Percentiles rank a stretch among this genome's conserved stretches.
These are phyloP conservation scores for Boletus holoroseus DNA, from an alignment of 1,284 basidiomycete species.

Conservation along the genomic window DNA sequence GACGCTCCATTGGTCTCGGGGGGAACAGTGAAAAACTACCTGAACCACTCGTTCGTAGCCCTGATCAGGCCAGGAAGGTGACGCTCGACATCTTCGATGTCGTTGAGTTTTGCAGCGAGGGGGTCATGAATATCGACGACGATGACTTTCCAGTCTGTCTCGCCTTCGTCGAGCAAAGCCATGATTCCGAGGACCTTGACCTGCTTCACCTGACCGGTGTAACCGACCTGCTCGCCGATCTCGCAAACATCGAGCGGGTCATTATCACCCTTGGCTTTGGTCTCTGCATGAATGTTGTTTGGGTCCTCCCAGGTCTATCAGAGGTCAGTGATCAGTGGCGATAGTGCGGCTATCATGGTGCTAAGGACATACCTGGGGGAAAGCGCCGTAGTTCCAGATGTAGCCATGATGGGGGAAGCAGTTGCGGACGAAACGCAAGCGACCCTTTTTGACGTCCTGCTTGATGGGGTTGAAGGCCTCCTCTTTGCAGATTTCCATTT, in stretches of 20 bases:
- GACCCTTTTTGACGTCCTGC: constrained; percentile 96
- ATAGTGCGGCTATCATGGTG: constrained; percentile 5
- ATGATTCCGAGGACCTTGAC: constrained; percentile 99
- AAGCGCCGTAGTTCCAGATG: constrained; percentile 98
- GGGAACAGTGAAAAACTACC: constrained; percentile 41
- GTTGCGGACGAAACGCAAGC: constrained; percentile 96
- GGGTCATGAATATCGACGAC: constrained; percentile 98
- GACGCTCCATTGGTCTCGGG: not conserved
- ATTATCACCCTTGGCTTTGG: constrained; percentile 98
- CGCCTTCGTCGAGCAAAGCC: constrained; percentile 96
- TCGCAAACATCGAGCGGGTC: constrained; percentile 99
- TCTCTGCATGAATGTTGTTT: constrained; percentile 82
- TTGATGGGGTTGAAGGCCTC: constrained; percentile 99
- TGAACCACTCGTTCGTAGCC: constrained; percentile 96
- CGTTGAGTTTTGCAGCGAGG: constrained; percentile 93
- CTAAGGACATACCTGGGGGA: constrained; percentile 71
- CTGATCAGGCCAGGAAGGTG: constrained; percentile 95
- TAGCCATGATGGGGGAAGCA: constrained; percentile 99
- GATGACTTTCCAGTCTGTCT: constrained; percentile 99
- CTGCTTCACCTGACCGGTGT: constrained; percentile 98
- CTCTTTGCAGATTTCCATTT: constrained; percentile 98
- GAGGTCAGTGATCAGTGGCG: not conserved
- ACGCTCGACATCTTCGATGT: constrained; percentile 98
- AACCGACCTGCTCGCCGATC: constrained; percentile 98
- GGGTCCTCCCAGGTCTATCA: constrained; percentile 98